A percentile compares a stretch with the other conserved stretches of the same genome.
Conservation (phyloP, 2,329 filamentous ascomycete species). For the Phialophora expanda region DNA sequence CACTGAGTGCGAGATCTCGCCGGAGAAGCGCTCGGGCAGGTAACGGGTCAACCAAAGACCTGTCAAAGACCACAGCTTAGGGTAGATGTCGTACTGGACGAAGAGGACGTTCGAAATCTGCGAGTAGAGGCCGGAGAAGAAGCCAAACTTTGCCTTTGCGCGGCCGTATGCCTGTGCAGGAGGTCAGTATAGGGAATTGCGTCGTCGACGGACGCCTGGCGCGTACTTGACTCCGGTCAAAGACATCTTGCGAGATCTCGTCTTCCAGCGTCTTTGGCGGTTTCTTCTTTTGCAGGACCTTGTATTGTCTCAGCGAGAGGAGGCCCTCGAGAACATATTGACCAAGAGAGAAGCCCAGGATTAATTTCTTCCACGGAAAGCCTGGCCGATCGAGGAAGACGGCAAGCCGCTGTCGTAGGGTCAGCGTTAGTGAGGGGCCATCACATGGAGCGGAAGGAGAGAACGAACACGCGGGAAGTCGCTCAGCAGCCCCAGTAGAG, state of each 20-base stretch:
- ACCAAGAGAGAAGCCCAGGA: constrained; percentile 89
- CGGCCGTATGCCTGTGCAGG: constrained; percentile 77
- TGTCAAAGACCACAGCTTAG: constrained; percentile 84
- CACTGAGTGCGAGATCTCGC: constrained; percentile 92
- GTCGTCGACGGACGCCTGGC: background rate
- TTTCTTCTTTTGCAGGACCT: constrained; percentile 76
- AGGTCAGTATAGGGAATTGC: background rate
- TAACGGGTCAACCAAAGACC: constrained; percentile 75
- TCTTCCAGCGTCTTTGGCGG: constrained; percentile 85
- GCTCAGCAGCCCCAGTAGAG: constrained; percentile 37
- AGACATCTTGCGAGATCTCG: constrained; percentile 87
- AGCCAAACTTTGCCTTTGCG: constrained; percentile 88
- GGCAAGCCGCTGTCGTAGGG: constrained; percentile 66
- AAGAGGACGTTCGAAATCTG: constrained; percentile 88
- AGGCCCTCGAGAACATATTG: constrained; percentile 91
- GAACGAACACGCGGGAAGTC: constrained; percentile 39
- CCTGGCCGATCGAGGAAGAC: constrained; percentile 85
- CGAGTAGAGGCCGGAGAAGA: constrained; percentile 79
- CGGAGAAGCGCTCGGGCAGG: constrained; percentile 77
- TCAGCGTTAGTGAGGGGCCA: constrained; percentile 15
- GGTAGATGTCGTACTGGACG: constrained; percentile 88
- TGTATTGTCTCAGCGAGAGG: constrained; percentile 87
- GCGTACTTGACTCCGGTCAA: constrained; percentile 83
- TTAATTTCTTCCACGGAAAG: constrained; percentile 97
- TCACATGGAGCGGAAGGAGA: constrained; percentile 1